Percentiles rank a stretch among this genome's conserved stretches.
These are phyloP conservation scores for Candida wancherniae DNA, from an alignment of 805 yeast species.

Conservation along the genomic window DNA sequence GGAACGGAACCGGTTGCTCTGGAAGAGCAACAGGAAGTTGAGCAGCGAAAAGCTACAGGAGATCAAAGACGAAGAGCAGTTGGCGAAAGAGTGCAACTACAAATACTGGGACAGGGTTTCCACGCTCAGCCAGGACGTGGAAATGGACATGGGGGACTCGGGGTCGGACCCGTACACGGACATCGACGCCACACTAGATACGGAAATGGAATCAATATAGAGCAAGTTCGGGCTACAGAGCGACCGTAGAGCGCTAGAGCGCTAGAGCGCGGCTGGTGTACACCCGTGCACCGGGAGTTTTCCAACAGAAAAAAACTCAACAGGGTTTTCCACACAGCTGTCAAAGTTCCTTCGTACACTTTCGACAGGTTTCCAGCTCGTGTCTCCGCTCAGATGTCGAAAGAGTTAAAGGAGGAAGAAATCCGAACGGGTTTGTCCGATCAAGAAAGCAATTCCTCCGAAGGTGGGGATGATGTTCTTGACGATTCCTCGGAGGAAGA, in stretches of 20 bases:
- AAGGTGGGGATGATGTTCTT: slow-evolving; percentile 36
- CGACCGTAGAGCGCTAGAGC: too few relatives aligned
- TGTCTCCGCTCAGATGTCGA: too few relatives aligned
- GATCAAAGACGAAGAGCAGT: slow-evolving; percentile 14
- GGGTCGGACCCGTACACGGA: too few relatives aligned
- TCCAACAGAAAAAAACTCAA: too few relatives aligned
- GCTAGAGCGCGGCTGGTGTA: slow-evolving; percentile 3
- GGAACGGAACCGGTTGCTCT: slow-evolving; percentile 16
- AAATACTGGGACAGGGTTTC: slow-evolving; percentile 34
- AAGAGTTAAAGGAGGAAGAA: slow-evolving; percentile 35
- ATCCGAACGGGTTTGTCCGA: slow-evolving; percentile 29
- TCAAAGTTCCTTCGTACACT: too few relatives aligned
- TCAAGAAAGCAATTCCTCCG: slow-evolving; percentile 27
- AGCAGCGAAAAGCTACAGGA: slow-evolving; percentile 11
- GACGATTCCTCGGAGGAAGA: slow-evolving; percentile 84
- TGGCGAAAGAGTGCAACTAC: slow-evolving; percentile 24
- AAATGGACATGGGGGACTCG: slow-evolving; percentile 8
- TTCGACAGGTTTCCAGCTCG: too few relatives aligned
- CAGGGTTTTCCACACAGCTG: too few relatives aligned
- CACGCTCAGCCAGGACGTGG: slow-evolving; percentile 19
- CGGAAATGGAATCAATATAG: too few relatives aligned
- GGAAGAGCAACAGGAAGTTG: slow-evolving; percentile 7
- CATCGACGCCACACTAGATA: too few relatives aligned
- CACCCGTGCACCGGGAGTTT: slow-evolving; percentile 11
- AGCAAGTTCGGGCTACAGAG: too few relatives aligned